A percentile compares a stretch with the other conserved stretches of the same genome.
Conservation (phyloP, 2,329 filamentous ascomycete species). For the Thielaviopsis punctulata region DNA sequence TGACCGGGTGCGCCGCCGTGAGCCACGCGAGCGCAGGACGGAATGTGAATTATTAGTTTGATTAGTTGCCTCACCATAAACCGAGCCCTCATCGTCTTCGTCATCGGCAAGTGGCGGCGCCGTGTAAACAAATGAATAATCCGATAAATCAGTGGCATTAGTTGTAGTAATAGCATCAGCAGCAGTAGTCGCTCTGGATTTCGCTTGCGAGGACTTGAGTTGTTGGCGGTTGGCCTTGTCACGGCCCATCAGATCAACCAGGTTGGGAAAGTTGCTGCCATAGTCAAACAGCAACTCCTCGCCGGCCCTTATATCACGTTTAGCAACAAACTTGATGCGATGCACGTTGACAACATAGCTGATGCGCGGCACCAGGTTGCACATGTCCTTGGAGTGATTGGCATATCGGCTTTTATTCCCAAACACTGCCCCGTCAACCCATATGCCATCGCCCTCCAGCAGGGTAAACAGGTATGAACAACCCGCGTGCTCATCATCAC, state of each 20-base stretch:
- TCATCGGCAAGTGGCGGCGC: no score
- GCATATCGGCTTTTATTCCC: slow-evolving; percentile 74
- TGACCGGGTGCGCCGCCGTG: no score
- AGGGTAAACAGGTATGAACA: slow-evolving; percentile 49
- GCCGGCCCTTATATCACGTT: slow-evolving; percentile 47
- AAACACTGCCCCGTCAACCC: slow-evolving; percentile 59
- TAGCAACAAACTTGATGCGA: slow-evolving; percentile 57
- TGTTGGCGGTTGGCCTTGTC: slow-evolving; percentile 5
- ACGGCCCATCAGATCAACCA: slow-evolving; percentile 20
- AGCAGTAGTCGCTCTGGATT: background rate
- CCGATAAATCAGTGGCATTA: background rate
- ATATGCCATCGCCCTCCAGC: slow-evolving; percentile 41
- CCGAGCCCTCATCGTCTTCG: no score
- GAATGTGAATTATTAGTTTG: no score
- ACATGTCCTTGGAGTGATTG: slow-evolving; percentile 50
- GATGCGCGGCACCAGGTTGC: slow-evolving; percentile 47
- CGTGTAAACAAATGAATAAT: no score
- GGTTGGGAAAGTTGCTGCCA: slow-evolving; percentile 48
- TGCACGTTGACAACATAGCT: slow-evolving; percentile 59
- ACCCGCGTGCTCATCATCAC: slow-evolving; percentile 34
- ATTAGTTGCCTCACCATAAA: no score
- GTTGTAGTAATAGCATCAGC: background rate
- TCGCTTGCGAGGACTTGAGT: background rate
- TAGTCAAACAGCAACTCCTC: slow-evolving; percentile 76
- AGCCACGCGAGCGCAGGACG: no score